Evolutionary conservation across 495 filamentous ascomycete genomes (phyloP).

Genomic region (Lepidopterella palustris): DNA sequence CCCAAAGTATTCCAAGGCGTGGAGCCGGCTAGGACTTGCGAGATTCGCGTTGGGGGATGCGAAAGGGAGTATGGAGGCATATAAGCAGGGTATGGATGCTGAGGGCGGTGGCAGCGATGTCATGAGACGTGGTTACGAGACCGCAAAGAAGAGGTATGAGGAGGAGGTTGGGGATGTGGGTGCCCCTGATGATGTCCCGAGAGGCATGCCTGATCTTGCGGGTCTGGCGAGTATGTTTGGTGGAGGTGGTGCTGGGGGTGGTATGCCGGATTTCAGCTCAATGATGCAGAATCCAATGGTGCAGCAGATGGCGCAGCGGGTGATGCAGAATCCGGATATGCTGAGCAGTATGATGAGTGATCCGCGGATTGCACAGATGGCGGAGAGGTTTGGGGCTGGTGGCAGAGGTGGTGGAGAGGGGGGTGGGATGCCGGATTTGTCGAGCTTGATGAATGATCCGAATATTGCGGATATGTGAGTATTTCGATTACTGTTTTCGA

Average conservation of each 20-base stretch:
- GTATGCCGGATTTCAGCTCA: slow-evolving; percentile 75
- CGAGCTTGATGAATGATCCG: slow-evolving; percentile 80
- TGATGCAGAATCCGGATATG: slow-evolving; percentile 92
- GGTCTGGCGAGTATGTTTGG: slow-evolving; percentile 72
- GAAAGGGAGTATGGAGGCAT: slow-evolving; percentile 89
- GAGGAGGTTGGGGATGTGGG: slow-evolving; percentile 54
- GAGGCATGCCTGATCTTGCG: slow-evolving; percentile 64
- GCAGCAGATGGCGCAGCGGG: slow-evolving; percentile 85
- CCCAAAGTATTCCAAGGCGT: slow-evolving; percentile 92
- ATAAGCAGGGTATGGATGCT: slow-evolving; percentile 83
- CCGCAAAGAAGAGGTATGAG: slow-evolving; percentile 73
- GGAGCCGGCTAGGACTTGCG: slow-evolving; percentile 85
- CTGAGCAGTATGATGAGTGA: slow-evolving; percentile 89
- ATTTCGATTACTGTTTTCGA: neutral
- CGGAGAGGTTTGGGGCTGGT: slow-evolving; percentile 53
- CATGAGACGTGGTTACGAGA: slow-evolving; percentile 94
- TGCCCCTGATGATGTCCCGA: slow-evolving; percentile 45
- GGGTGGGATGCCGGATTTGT: slow-evolving; percentile 76
- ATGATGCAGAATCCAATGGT: slow-evolving; percentile 99
- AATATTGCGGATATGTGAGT: slow-evolving; percentile 78
- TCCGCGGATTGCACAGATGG: slow-evolving; percentile 79
- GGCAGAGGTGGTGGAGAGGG: slow-evolving; percentile 49
- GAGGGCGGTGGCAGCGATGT: slow-evolving; percentile 86
- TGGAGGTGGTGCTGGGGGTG: slow-evolving; percentile 58
- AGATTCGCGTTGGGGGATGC: slow-evolving; percentile 84